Base-by-base conservation (phyloP, 306 rosid species). In the Lablab purpureus region DNA sequence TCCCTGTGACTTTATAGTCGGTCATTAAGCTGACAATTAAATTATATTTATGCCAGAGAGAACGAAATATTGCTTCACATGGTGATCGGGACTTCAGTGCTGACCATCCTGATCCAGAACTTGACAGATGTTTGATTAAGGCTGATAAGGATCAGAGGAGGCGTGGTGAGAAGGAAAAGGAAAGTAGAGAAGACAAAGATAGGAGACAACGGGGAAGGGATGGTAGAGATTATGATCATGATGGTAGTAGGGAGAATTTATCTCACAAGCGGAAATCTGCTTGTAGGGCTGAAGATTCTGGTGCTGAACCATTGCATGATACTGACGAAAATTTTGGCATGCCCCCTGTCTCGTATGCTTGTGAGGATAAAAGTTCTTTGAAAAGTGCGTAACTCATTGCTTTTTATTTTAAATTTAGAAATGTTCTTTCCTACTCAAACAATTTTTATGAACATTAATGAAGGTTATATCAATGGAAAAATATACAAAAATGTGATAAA, bases 61-160 rank as follows among this genome's bases (percentile, higher is more conserved):
- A 91, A 55, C 86, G 89, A 87, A 70, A 74, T 73, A 56, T 81
- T 76, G 78, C 82, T 78, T 87, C 88, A 47, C 93, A 85, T 59
- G 89, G 86, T 73, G 97, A 93, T 37, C 89, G 78, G 55, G 98
- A 93, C 77, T 86, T 78, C 63, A 88, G 94, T 80, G 90, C 88
- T 80, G 96, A 91, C 73, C 90, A 86, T 78, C 93, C 94, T 68
- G 97, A 90, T 82, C 90, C 84, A 49, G 97, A 95, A 75, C 91
- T 84, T 78, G 99, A 89, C 80, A 88, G 89, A 81, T 67, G 87
- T 71, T 79, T 88, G 78, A 75, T 87, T 83, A 95, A 88, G 81
- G 40, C 68, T 11, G 98, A 91, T 63, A 95, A 91, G 85, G 98
- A 95, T 77, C 96, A 90, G 73, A 86, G 89, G 69, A 90, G 92